phyloP scores from a whole-genome alignment of 768 basidiomycete genomes.

The Dacryopinax primogenitus region DNA sequence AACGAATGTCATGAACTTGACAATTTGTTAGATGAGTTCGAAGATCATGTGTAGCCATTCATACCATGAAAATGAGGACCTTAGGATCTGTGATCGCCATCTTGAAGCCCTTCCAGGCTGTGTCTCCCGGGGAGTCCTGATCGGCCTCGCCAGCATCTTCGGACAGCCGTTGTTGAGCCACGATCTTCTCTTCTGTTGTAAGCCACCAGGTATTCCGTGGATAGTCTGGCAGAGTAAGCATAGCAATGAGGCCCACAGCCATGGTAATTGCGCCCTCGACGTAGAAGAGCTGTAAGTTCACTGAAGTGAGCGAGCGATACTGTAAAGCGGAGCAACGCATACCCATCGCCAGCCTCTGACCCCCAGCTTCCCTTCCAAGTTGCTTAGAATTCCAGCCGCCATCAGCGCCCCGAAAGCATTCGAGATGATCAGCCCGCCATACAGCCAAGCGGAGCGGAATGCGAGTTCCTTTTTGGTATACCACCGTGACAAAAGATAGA shows the following conservation, averaged over 20 bases:
- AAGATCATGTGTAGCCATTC: neutral
- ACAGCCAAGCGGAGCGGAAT: constrained; percentile 48
- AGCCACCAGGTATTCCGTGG: constrained; percentile 48
- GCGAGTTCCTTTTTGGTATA: constrained; percentile 44
- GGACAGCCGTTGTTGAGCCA: constrained; percentile 54
- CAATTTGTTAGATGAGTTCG: neutral
- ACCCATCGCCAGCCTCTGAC: constrained; percentile 53
- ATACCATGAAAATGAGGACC: constrained; percentile 39
- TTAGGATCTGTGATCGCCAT: constrained; percentile 46
- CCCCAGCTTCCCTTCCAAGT: constrained; percentile 55
- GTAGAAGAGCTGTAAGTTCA: constrained; percentile 44
- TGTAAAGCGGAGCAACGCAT: neutral
- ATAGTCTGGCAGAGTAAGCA: constrained; percentile 29
- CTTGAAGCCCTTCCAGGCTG: constrained; percentile 40
- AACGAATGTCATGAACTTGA: neutral
- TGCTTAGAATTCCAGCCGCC: constrained; percentile 56
- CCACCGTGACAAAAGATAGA: constrained; percentile 31
- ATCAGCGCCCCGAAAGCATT: constrained; percentile 61
- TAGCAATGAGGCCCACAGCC: constrained; percentile 40
- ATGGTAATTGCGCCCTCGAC: constrained; percentile 63
- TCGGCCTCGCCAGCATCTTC: constrained; percentile 60
- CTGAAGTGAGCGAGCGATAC: neutral
- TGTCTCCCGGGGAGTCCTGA: constrained; percentile 42
- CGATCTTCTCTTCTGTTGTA: constrained; percentile 35
- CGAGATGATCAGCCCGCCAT: constrained; percentile 46